Evolutionary conservation across 2,329 filamentous ascomycete species (phyloP).

Genomic region (Thielaviopsis populi): DNA sequence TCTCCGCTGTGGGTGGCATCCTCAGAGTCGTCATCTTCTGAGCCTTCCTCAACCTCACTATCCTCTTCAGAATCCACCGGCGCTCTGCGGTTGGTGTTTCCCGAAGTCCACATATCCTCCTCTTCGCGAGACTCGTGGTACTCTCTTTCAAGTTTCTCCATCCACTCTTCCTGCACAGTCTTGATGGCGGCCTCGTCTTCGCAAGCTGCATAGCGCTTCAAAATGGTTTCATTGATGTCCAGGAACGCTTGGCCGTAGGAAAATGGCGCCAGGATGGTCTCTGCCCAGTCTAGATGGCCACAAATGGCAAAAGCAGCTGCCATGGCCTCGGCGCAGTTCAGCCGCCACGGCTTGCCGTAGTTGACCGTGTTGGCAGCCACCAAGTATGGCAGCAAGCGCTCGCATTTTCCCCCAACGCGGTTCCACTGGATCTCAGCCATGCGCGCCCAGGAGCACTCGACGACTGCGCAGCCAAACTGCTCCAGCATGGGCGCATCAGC

Average conservation of each 20-base stretch:
- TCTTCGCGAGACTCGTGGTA: constrained; percentile 65
- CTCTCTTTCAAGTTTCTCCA: constrained; percentile 77
- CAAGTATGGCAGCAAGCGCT: constrained; percentile 80
- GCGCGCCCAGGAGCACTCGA: constrained; percentile 93
- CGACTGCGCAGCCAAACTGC: constrained; percentile 82
- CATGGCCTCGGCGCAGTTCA: constrained; percentile 92
- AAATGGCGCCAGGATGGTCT: constrained; percentile 68
- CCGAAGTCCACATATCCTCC: constrained; percentile 75
- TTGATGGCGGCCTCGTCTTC: constrained; percentile 70
- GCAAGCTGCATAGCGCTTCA: constrained; percentile 76
- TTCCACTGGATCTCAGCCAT: constrained; percentile 82
- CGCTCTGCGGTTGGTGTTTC: constrained; percentile 63
- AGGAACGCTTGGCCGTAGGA: constrained; percentile 79
- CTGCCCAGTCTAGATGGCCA: constrained; percentile 80
- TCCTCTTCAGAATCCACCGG: constrained; percentile 40
- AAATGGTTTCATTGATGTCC: constrained; percentile 69
- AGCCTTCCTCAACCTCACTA: constrained; percentile 34
- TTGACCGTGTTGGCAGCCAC: constrained; percentile 95
- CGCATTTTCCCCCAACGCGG: constrained; percentile 85
- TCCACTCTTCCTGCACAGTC: constrained; percentile 71
- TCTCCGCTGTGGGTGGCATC: constrained; percentile 30
- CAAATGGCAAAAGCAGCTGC: constrained; percentile 90
- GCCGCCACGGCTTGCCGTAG: constrained; percentile 85
- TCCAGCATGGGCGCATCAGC: constrained; percentile 71
- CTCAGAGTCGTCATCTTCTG: constrained; percentile 34